phyloP scores from a whole-genome alignment of 2,329 filamentous ascomycete genomes.

The Hortaea sp. region DNA sequence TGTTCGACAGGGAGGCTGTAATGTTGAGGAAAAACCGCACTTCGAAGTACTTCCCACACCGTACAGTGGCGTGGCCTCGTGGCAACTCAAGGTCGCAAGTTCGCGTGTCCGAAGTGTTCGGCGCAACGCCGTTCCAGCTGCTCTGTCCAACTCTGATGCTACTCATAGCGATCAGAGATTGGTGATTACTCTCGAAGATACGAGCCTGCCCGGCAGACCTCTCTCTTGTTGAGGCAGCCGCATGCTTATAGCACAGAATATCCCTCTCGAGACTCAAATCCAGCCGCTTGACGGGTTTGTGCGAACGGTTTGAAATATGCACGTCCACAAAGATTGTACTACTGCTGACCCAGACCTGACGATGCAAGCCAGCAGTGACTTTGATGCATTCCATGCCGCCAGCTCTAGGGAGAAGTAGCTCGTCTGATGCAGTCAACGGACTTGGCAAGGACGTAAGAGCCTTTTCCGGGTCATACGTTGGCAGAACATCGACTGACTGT shows the following conservation, averaged over 20 bases:
- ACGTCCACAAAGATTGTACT: constrained; percentile 46
- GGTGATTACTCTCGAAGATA: constrained; percentile 43
- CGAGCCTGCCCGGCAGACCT: constrained; percentile 41
- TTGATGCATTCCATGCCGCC: constrained; percentile 34
- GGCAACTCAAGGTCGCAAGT: constrained; percentile 42
- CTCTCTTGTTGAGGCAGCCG: constrained; percentile 37
- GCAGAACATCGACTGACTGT: constrained; percentile 40
- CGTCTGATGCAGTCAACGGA: constrained; percentile 41
- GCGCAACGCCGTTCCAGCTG: constrained; percentile 39
- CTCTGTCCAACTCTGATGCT: constrained; percentile 32
- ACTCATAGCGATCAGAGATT: constrained; percentile 35
- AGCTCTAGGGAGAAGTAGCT: constrained; percentile 32
- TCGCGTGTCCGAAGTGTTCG: constrained; percentile 36
- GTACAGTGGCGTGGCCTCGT: constrained; percentile 41
- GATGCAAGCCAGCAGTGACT: constrained; percentile 44
- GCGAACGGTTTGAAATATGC: constrained; percentile 41
- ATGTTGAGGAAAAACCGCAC: constrained; percentile 47
- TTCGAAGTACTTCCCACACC: constrained; percentile 47
- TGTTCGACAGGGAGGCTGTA: constrained; percentile 34
- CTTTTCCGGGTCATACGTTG: constrained; percentile 48
- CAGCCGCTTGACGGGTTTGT: constrained; percentile 39
- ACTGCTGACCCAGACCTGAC: constrained; percentile 50
- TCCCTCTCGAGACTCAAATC: constrained; percentile 44
- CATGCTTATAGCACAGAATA: constrained; percentile 43
- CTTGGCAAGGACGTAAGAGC: constrained; percentile 44